phyloP scores from a whole-genome alignment of 345 rosid species.

The Cardamine chenopodiifolia region DNA sequence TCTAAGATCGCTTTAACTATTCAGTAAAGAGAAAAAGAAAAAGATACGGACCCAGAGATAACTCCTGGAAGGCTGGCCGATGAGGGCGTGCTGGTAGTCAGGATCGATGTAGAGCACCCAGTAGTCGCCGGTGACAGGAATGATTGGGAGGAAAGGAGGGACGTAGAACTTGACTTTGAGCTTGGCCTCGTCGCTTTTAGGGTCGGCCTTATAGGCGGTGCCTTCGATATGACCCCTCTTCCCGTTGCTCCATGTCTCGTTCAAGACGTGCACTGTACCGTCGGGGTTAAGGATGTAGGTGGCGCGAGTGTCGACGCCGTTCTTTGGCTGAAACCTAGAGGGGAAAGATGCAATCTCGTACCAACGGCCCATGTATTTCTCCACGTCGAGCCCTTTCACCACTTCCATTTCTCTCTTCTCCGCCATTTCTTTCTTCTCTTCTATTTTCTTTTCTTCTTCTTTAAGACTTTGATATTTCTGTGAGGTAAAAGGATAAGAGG shows the following conservation, averaged over 20 bases:
- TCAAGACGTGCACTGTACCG: conserved; percentile 73
- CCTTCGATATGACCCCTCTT: conserved; percentile 72
- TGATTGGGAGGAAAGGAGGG: conserved; percentile 82
- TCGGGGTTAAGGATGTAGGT: conserved; percentile 74
- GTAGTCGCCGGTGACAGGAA: conserved; percentile 81
- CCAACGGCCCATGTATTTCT: conserved; percentile 91
- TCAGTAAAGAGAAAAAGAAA: not conserved
- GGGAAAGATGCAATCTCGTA: conserved; percentile 93
- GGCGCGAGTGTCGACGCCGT: conserved; percentile 78
- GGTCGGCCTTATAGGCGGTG: conserved; percentile 71
- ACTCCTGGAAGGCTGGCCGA: conserved; percentile 75
- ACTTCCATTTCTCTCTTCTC: conserved; percentile 65
- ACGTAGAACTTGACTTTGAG: conserved; percentile 86
- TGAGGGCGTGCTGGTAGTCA: conserved; percentile 62
- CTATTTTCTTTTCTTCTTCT: not conserved
- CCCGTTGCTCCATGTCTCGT: conserved; percentile 82
- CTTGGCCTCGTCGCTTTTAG: conserved; percentile 82
- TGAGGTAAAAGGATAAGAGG: conserved; percentile 19
- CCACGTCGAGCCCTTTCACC: conserved; percentile 65
- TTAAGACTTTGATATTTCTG: conserved; percentile 28
- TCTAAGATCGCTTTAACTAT: not conserved
- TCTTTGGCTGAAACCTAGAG: conserved; percentile 72
- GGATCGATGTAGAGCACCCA: conserved; percentile 78
- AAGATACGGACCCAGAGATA: conserved; percentile 74
- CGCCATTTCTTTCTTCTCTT: conserved; percentile 39